phyloP scores from a whole-genome alignment of 208 protist genomes.

The Pavlovales sp. region DNA sequence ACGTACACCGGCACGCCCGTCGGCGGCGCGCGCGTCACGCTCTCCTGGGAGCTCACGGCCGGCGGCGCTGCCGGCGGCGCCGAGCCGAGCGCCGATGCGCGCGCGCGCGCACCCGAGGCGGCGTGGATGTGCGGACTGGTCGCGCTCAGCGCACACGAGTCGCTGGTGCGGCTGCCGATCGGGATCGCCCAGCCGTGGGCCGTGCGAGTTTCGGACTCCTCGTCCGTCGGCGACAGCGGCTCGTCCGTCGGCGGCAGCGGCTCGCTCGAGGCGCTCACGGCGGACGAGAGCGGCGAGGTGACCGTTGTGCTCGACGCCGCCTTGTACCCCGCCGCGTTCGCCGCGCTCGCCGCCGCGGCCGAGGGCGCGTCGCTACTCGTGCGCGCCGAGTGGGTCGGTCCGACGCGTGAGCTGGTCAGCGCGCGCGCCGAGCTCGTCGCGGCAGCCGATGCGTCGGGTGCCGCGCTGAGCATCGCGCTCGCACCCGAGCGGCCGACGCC shows the following conservation, averaged over 20 bases:
- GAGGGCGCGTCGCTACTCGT: background rate
- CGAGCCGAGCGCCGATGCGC: background rate
- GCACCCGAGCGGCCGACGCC: background rate
- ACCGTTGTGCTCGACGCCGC: background rate
- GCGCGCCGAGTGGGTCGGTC: conserved; percentile 9
- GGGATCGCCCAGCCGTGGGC: too few species aligned
- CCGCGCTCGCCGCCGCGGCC: background rate
- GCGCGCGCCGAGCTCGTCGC: background rate
- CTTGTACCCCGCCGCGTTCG: background rate
- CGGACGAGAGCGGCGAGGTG: background rate
- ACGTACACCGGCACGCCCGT: background rate
- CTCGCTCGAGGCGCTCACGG: background rate
- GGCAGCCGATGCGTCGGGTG: background rate
- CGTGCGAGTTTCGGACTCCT: too few species aligned
- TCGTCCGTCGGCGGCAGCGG: too few species aligned
- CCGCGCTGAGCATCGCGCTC: background rate
- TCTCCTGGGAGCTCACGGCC: background rate
- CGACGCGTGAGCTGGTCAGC: conserved; percentile 11
- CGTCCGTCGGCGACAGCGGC: too few species aligned
- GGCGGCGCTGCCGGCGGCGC: background rate
- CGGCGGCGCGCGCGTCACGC: background rate
- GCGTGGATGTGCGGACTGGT: background rate
- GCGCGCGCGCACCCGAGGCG: background rate
- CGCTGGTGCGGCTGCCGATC: too few species aligned
- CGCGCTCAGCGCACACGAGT: background rate